These are phyloP conservation scores for Monilinia fructicola DNA, from an alignment of 2,329 filamentous ascomycete species.

Conservation along the genomic window DNA sequence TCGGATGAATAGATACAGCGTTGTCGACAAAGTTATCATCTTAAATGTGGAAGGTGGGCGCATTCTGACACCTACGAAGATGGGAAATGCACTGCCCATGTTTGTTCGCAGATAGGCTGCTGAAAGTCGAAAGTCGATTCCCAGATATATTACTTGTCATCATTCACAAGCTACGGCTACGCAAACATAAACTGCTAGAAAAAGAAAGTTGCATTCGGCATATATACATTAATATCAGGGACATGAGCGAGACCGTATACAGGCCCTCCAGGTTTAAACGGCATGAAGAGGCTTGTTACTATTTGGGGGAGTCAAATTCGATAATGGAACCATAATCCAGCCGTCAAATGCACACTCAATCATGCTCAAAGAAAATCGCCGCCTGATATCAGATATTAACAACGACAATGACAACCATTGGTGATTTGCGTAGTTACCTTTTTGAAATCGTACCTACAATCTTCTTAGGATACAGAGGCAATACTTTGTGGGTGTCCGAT, in stretches of 20 bases:
- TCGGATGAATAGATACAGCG: constrained; percentile 27
- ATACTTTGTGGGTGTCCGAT: background rate
- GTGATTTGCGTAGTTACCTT: background rate
- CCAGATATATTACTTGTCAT: background rate
- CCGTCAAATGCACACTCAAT: background rate
- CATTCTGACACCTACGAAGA: constrained; percentile 9
- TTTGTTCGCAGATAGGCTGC: background rate
- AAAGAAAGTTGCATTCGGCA: background rate
- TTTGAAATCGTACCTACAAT: constrained; percentile 5
- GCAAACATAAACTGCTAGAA: background rate
- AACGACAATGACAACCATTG: background rate
- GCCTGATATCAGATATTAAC: constrained; percentile 1
- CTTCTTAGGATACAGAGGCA: background rate
- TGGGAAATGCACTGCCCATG: background rate
- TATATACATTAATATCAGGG: constrained; percentile 1
- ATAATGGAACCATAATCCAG: background rate
- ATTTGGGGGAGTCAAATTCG: background rate
- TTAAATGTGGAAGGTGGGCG: background rate
- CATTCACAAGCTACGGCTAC: background rate
- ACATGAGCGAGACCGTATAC: background rate
- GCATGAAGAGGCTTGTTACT: background rate
- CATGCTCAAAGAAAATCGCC: background rate
- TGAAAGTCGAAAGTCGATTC: background rate
- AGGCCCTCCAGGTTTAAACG: background rate
- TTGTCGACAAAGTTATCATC: background rate